Evolutionary conservation across 148 eudicot genomes (phyloP), one percentile per base, ranked within the genome.

Genomic region (Vaccinium vitisidaea): DNA sequence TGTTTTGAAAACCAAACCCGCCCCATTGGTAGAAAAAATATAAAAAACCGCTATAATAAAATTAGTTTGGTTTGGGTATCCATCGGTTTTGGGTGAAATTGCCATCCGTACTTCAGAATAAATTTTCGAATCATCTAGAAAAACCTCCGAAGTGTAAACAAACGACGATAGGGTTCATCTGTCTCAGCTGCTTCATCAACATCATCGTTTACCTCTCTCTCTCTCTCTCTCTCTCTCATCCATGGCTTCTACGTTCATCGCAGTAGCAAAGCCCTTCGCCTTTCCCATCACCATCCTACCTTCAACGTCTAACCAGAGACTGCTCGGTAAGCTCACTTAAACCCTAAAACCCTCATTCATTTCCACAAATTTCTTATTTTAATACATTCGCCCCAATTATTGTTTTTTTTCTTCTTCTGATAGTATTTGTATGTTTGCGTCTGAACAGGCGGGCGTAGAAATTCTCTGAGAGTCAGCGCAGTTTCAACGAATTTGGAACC

Each of bases 401-500:
- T 43, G 46, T 4, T 43, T 43, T 56, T 43, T 77, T 0, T 50
- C 61, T 39, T 73, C 15, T 43, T 75, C 14, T 30, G 9, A 13
- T 18, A 13, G 8, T 67, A 54, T 65, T 56, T 71, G 8, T 23
- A 19, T 80, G 50, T 25, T 10, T 65, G 32, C 30, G 19, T 50
- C 2, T 82, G 70, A 85, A 56, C 90, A 93, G 98, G 91, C 61
- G 43, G 84, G 10, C 84, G 89, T 83, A 85, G 87, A 84, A 90
- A 87, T 80, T 48, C 90, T 19, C 75, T 92, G 69, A 90, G 90
- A 88, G 84, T 95, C 67, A 90, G 86, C 87, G 98, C 95, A 5
- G 85, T 93, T 87, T 86, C 94, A 30, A 88, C 85, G 61, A 88
- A 88, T 83, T 92, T 85, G 85, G 98, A 95, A 69, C 93, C 98